phyloP scores from a whole-genome alignment of 106 monocot genomes.

The Alisma plantagoaquatica region DNA sequence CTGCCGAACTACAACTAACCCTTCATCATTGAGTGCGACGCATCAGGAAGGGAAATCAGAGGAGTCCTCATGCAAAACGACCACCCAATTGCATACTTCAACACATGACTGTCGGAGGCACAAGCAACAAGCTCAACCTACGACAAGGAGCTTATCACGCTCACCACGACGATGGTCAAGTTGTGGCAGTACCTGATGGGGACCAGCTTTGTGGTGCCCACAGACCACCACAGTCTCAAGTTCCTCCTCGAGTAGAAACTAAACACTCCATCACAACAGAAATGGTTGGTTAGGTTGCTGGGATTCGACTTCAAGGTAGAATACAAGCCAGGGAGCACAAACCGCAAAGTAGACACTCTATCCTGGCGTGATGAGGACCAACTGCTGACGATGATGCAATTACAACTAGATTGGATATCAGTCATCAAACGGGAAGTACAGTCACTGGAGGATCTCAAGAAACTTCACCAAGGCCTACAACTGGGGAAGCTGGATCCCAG shows the following conservation, averaged over 20 bases:
- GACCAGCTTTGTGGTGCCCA: neutral
- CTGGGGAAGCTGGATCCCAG: neutral
- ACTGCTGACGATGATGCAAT: too few relatives aligned
- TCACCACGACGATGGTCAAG: neutral
- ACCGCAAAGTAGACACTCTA: neutral
- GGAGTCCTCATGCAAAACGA: too few relatives aligned
- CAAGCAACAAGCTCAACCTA: too few relatives aligned
- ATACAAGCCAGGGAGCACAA: neutral
- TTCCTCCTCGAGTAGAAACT: neutral
- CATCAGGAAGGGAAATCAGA: too few relatives aligned
- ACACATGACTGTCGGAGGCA: too few relatives aligned
- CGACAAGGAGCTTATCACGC: too few relatives aligned
- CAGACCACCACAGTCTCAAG: neutral
- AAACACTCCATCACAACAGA: neutral
- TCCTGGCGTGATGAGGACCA: too few relatives aligned
- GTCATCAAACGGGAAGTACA: neutral
- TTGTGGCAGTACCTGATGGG: neutral
- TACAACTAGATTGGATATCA: neutral
- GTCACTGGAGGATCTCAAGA: neutral
- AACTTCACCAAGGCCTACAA: too few relatives aligned
- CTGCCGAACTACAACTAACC: too few relatives aligned
- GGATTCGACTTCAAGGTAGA: neutral
- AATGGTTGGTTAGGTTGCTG: conserved; percentile 1
- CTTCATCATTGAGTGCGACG: too few relatives aligned
- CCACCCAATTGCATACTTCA: too few relatives aligned